A percentile compares a stretch with the other conserved stretches of the same genome.
phyloP scores from a whole-genome alignment of 768 basidiomycete genomes.

The Amanita exitialis region DNA sequence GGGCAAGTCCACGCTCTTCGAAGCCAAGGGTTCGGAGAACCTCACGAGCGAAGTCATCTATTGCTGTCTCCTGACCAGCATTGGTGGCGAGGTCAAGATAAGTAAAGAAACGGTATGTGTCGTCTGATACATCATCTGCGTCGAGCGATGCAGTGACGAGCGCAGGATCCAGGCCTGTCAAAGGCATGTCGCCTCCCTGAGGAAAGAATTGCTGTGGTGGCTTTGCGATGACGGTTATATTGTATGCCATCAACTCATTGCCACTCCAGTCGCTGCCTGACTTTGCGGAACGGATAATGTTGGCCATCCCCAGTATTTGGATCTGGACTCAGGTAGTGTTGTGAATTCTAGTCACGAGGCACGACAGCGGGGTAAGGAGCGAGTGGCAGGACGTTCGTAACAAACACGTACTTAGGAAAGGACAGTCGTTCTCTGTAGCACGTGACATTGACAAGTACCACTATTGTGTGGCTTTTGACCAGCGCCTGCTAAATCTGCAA shows the following conservation, averaged over 20 bases:
- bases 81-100: conserved; percentile 17
- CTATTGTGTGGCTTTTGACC: no score
- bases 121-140: conserved; percentile 2
- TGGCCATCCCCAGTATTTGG: conserved; percentile 10
- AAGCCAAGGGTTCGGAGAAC: conserved; percentile 18
- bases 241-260: conserved; percentile 15
- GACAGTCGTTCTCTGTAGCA: no score
- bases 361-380: no score
- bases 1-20: conserved; percentile 7
- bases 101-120: conserved; percentile 14
- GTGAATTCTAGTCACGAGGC: no score
- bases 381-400: no score
- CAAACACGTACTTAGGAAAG: no score
- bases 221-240: conserved; percentile 14
- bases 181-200: no score
- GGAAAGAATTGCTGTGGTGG: no score
- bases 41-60: conserved; percentile 15
- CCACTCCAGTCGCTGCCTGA: conserved; percentile 13
- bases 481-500: no score
- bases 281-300: conserved; percentile 13
- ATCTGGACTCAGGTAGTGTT: no score
- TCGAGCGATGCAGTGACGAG: background rate
- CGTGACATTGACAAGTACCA: no score
- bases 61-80: no score
- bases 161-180: background rate